A percentile compares a stretch with the other conserved stretches of the same genome.
Conservation (phyloP, 2,329 filamentous ascomycete genomes). For the Calonectria multiphialidica region DNA sequence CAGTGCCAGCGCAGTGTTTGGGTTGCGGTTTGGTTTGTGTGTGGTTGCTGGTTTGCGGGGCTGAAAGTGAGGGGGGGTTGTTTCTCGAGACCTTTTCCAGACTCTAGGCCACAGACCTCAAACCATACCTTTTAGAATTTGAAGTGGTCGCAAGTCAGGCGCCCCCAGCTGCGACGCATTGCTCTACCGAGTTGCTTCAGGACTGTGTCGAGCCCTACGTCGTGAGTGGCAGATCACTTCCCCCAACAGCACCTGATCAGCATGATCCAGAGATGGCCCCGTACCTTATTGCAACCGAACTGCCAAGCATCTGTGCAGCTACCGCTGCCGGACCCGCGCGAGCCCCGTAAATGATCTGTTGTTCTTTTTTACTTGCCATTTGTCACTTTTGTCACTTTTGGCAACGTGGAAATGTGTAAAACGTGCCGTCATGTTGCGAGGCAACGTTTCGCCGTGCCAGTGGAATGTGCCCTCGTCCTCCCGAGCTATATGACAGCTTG, state of each 20-base stretch:
- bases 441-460: conserved; percentile 9
- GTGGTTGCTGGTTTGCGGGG: background rate
- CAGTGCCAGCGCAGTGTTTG: background rate
- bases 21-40: background rate
- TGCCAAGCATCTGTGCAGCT: conserved; percentile 20
- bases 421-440: background rate
- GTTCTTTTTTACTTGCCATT: background rate
- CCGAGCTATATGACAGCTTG: conserved; percentile 8
- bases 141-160: conserved; percentile 3
- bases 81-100: background rate
- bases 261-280: conserved; percentile 7
- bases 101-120: background rate
- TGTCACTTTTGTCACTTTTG: background rate
- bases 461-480: background rate
- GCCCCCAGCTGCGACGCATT: conserved; percentile 5
- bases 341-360: conserved; percentile 12
- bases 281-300: conserved; percentile 26
- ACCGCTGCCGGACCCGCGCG: conserved; percentile 7
- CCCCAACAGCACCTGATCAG: conserved; percentile 20
- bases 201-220: conserved; percentile 20
- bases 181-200: conserved; percentile 13
- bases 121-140: background rate
- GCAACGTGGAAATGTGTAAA: background rate
- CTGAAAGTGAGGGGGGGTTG: background rate
- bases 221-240: conserved; percentile 21